Conservation (phyloP, 2,329 filamentous ascomycete genomes). For the Coniochaeta sp. region DNA sequence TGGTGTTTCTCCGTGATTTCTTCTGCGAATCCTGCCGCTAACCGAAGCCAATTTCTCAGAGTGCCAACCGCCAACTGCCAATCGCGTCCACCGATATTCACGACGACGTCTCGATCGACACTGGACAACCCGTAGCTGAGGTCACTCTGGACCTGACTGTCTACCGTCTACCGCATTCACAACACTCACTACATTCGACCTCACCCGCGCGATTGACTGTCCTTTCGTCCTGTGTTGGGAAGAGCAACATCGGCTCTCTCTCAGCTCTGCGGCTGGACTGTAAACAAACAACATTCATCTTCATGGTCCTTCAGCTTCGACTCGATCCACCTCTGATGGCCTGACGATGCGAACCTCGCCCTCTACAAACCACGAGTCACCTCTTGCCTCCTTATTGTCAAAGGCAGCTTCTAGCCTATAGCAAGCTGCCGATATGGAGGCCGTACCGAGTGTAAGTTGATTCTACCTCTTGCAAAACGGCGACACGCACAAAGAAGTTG, state of each 20-base stretch:
- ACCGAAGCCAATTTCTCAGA: constrained; percentile 1
- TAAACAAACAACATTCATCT: too few relatives aligned
- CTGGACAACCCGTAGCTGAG: too few relatives aligned
- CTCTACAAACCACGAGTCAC: constrained; percentile 22
- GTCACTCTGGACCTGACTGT: too few relatives aligned
- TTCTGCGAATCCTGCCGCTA: neutral
- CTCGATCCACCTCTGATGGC: constrained; percentile 18
- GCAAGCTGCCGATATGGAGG: constrained; percentile 27
- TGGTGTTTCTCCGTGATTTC: neutral
- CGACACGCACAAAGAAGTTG: neutral
- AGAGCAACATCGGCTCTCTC: neutral
- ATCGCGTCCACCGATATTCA: too few relatives aligned
- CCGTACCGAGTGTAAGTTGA: constrained; percentile 38
- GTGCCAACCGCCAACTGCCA: constrained; percentile 4
- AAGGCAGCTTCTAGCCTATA: constrained; percentile 22
- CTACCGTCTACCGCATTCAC: neutral
- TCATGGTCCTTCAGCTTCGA: neutral
- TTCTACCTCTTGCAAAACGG: neutral
- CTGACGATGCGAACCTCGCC: constrained; percentile 31
- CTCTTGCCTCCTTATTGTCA: constrained; percentile 19
- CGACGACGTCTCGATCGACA: neutral
- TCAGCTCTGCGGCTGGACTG: neutral
- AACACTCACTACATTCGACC: neutral
- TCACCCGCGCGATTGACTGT: neutral
- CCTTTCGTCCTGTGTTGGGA: neutral